Evolutionary conservation across 1,284 basidiomycete species (phyloP).

Genomic region (Ceratobasidium theobromae): DNA sequence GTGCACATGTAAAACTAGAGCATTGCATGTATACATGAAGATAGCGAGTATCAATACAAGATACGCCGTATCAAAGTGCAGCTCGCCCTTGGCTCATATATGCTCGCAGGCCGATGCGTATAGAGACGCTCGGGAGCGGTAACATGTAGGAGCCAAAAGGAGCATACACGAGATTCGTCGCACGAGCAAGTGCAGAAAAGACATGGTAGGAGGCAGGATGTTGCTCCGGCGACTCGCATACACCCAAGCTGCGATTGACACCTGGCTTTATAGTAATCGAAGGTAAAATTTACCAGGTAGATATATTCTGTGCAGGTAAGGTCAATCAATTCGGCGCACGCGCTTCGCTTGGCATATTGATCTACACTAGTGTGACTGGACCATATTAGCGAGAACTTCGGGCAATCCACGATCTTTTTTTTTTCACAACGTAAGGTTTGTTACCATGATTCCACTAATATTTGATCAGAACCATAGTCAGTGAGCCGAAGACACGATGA

Average conservation of each 20-base stretch:
- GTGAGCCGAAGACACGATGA: too few species aligned
- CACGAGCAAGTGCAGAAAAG: not conserved
- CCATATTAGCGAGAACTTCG: not conserved
- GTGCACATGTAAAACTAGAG: too few species aligned
- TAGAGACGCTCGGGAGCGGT: not conserved
- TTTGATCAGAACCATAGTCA: too few species aligned
- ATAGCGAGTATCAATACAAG: not conserved
- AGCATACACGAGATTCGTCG: constrained; percentile 1
- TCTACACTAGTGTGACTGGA: not conserved
- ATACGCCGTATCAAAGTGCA: not conserved
- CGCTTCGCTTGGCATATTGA: not conserved
- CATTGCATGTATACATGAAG: not conserved
- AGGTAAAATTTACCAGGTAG: too few species aligned
- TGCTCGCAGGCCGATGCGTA: not conserved
- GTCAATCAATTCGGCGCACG: too few species aligned
- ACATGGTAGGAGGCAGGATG: not conserved
- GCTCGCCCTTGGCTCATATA: constrained; percentile 24
- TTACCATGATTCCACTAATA: too few species aligned
- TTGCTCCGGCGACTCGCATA: not conserved
- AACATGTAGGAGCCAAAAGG: constrained; percentile 6
- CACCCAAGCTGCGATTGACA: too few species aligned
- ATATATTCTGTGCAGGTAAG: too few species aligned
- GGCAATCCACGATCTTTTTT: too few species aligned
- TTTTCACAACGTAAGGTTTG: too few species aligned
- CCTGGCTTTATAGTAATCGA: not conserved